A percentile compares a stretch with the other conserved stretches of the same genome.
Evolutionary conservation across 345 rosid species (phyloP).

Genomic region (Gossypium herbaceum): DNA sequence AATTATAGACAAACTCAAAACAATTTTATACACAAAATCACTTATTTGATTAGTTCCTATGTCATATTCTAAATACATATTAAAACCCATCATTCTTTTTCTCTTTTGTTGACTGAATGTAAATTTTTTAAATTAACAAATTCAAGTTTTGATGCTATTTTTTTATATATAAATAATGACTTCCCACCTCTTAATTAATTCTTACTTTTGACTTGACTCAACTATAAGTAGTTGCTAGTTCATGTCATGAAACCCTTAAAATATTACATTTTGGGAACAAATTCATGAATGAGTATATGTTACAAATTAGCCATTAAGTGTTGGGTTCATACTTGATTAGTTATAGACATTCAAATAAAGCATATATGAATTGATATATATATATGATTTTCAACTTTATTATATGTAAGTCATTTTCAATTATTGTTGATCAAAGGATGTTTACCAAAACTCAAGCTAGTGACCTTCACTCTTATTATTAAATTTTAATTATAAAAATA

Average conservation of each 20-base stretch:
- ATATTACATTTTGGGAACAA: neutral
- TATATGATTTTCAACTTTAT: neutral
- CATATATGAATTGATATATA: too few relatives aligned
- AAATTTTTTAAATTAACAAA: neutral
- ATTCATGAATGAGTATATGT: neutral
- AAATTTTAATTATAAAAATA: too few relatives aligned
- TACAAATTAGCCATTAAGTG: neutral
- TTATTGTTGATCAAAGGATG: neutral
- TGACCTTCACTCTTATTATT: neutral
- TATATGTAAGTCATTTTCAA: neutral
- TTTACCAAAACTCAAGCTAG: neutral
- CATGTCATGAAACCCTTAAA: neutral
- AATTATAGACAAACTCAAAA: too few relatives aligned
- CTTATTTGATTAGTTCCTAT: neutral
- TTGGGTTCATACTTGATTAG: neutral
- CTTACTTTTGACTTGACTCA: conserved; percentile 4
- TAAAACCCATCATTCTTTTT: neutral
- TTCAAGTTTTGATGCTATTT: neutral
- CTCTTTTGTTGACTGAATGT: neutral
- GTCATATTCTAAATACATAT: conserved; percentile 4
- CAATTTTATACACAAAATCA: neutral
- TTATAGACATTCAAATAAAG: neutral
- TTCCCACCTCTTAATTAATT: neutral
- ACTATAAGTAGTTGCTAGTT: neutral
- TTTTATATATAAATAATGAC: neutral